Evolutionary conservation across 495 filamentous ascomycete species (phyloP).

Genomic region (Chaetomium cochliodes): DNA sequence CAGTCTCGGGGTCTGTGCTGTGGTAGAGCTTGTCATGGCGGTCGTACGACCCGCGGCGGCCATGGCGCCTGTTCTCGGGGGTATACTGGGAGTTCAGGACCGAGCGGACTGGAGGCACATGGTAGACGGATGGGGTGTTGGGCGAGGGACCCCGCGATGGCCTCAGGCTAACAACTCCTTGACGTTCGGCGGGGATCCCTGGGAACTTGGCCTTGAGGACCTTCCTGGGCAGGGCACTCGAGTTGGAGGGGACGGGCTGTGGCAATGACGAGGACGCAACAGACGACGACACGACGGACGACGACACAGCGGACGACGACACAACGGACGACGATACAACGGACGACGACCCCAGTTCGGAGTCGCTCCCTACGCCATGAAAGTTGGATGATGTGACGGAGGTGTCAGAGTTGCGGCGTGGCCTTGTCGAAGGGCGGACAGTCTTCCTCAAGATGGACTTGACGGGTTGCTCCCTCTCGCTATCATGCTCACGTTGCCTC

Average conservation of each 20-base stretch:
- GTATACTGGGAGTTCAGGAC: conserved; percentile 27
- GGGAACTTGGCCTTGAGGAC: conserved; percentile 39
- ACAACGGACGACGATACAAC: no score
- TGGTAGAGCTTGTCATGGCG: conserved; percentile 28
- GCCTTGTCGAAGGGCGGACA: conserved; percentile 25
- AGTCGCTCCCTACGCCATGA: conserved; percentile 31
- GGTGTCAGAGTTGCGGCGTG: conserved; percentile 36
- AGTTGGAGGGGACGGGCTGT: conserved; percentile 11
- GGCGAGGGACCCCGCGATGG: conserved; percentile 30
- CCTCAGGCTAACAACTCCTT: conserved; percentile 31
- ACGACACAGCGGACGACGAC: no score
- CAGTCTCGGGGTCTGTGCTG: conserved; percentile 38
- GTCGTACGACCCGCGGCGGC: conserved; percentile 16
- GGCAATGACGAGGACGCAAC: neutral
- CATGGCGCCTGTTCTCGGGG: conserved; percentile 21
- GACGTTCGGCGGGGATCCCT: conserved; percentile 31
- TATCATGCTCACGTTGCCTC: conserved; percentile 16
- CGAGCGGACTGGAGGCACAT: conserved; percentile 29
- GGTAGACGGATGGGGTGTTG: conserved; percentile 25
- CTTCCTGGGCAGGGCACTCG: conserved; percentile 32
- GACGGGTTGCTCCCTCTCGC: conserved; percentile 23
- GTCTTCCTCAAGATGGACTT: conserved; percentile 34
- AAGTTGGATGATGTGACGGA: conserved; percentile 38
- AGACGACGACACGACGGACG: no score
- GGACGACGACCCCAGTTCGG: conserved; percentile 21